Evolutionary conservation across 208 protist species (phyloP).

Genomic region (Trypanosoma brucei): DNA sequence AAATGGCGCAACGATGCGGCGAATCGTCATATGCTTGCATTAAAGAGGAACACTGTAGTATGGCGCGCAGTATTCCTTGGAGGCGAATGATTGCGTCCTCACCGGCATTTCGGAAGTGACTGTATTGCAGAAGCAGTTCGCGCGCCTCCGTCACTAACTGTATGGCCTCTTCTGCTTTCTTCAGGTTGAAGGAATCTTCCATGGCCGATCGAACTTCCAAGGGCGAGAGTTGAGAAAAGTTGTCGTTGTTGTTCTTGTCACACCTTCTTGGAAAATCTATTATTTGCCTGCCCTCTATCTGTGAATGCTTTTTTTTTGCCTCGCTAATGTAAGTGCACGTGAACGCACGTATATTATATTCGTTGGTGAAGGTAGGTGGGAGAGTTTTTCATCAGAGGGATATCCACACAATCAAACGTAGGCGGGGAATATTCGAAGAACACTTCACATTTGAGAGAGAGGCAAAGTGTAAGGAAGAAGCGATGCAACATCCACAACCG

Average conservation of each 20-base stretch:
- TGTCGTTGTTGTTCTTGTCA: neutral
- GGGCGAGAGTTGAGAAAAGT: neutral
- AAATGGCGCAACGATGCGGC: conserved; percentile 15
- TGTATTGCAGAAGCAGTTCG: conserved; percentile 15
- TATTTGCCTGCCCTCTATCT: too few species aligned
- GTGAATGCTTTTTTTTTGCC: too few species aligned
- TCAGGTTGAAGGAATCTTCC: conserved; percentile 4
- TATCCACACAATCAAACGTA: too few species aligned
- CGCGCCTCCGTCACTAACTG: conserved; percentile 13
- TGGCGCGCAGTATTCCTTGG: conserved; percentile 12
- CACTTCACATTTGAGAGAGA: too few species aligned
- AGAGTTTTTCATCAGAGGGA: too few species aligned
- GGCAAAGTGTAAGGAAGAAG: too few species aligned
- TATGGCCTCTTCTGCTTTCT: conserved; percentile 24
- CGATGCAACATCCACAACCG: too few species aligned
- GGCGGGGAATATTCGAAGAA: too few species aligned
- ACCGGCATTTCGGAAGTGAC: conserved; percentile 13
- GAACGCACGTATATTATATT: too few species aligned
- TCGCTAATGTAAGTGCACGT: too few species aligned
- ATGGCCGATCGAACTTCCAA: neutral
- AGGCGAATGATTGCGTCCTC: conserved; percentile 13
- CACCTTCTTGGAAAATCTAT: neutral
- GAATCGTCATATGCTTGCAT: conserved; percentile 26
- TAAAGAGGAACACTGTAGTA: conserved; percentile 18
- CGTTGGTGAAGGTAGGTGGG: too few species aligned